These are phyloP conservation scores for Calcarisporium arbuscula DNA, from an alignment of 2,329 filamentous ascomycete genomes.

Conservation along the genomic window DNA sequence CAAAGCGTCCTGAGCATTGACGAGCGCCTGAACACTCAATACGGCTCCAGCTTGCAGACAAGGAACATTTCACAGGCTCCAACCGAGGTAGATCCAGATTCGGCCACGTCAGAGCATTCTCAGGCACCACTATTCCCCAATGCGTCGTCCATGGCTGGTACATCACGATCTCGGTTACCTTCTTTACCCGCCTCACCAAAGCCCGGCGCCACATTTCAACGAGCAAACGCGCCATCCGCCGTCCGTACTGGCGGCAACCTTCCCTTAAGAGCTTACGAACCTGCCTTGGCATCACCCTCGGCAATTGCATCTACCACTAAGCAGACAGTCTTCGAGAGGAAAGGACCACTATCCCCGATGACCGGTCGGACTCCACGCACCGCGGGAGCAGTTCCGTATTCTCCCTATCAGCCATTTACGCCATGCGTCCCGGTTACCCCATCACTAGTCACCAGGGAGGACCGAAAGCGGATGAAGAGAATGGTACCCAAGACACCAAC, in stretches of 20 bases:
- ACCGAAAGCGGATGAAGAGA: constrained; percentile 63
- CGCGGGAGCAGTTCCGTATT: constrained; percentile 61
- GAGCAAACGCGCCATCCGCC: constrained; percentile 44
- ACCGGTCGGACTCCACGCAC: constrained; percentile 57
- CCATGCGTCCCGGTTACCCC: constrained; percentile 72
- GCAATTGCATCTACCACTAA: constrained; percentile 45
- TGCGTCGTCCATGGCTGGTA: constrained; percentile 31
- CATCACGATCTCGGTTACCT: constrained; percentile 25
- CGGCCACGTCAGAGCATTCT: constrained; percentile 46
- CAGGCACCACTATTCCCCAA: constrained; percentile 46
- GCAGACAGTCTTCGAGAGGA: constrained; percentile 59
- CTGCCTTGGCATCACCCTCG: constrained; percentile 44
- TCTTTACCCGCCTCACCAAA: constrained; percentile 45
- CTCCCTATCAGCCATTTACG: constrained; percentile 73
- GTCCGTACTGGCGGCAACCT: constrained; percentile 51
- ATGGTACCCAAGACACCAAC: constrained; percentile 58
- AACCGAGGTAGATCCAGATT: constrained; percentile 42
- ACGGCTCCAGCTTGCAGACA: constrained; percentile 23
- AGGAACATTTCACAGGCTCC: constrained; percentile 32
- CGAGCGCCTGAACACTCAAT: constrained; percentile 43
- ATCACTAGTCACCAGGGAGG: constrained; percentile 63
- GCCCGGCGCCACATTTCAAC: constrained; percentile 43
- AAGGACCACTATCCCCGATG: constrained; percentile 46
- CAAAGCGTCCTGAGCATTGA: constrained; percentile 44
- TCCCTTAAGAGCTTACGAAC: constrained; percentile 57